Percentiles rank a stretch among this genome's conserved stretches.
These are phyloP conservation scores for Lipomyces oligophaga DNA, from an alignment of 805 yeast species.

Conservation along the genomic window DNA sequence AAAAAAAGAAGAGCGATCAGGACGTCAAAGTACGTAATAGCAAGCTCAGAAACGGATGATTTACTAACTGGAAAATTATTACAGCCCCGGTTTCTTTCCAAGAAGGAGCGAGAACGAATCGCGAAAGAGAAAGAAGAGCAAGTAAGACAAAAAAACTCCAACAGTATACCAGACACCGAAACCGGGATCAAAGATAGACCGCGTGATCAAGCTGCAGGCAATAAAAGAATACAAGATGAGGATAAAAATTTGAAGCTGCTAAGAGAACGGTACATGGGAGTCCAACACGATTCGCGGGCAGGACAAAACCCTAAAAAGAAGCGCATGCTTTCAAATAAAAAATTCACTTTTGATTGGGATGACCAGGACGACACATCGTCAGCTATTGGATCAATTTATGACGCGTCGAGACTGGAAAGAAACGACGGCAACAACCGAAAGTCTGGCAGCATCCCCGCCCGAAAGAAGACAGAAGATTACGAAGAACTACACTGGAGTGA, in stretches of 20 bases:
- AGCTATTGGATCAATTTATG: neutral
- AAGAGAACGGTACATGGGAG: conserved; percentile 26
- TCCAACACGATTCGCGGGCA: conserved; percentile 2
- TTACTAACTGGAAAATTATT: neutral
- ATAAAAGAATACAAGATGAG: neutral
- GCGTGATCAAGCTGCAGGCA: neutral
- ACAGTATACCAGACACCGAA: neutral
- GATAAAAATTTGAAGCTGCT: neutral
- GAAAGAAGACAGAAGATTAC: conserved; percentile 14
- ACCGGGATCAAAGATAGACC: too few relatives aligned
- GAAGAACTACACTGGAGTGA: conserved; percentile 59
- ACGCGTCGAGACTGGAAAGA: neutral
- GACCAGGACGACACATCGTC: conserved; percentile 60
- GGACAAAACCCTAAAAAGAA: conserved; percentile 15
- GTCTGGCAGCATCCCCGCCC: conserved; percentile 5
- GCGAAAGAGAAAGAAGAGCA: conserved; percentile 31
- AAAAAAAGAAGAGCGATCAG: conserved; percentile 27
- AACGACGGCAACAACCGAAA: neutral
- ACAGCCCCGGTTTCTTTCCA: conserved; percentile 47
- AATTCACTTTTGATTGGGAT: conserved; percentile 69
- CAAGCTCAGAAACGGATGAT: neutral
- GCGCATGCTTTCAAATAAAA: conserved; percentile 32
- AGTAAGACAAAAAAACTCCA: conserved; percentile 1
- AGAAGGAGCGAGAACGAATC: conserved; percentile 43
- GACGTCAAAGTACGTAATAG: conserved; percentile 26